Evolutionary conservation across 768 basidiomycete genomes (phyloP).

Genomic region (Rubroboletus pulcherrimus): DNA sequence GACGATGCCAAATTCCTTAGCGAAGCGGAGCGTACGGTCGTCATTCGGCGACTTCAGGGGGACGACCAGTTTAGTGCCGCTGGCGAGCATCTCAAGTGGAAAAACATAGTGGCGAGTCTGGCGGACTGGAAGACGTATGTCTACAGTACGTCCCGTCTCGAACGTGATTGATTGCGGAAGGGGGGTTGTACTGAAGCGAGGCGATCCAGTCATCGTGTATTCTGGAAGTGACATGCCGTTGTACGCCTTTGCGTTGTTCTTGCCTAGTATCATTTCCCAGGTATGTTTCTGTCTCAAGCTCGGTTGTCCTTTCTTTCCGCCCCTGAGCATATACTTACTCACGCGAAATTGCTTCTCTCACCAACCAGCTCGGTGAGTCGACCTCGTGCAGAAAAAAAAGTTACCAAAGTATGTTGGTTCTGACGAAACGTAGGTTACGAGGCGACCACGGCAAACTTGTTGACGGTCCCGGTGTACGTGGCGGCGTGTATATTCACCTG

Average conservation of each 20-base stretch:
- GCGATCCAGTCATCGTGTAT: conserved; percentile 49
- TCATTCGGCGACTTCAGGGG: conserved; percentile 60
- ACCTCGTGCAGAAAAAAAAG: neutral
- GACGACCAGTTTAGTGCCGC: conserved; percentile 73
- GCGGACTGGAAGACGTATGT: conserved; percentile 76
- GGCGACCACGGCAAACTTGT: conserved; percentile 70
- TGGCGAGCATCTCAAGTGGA: conserved; percentile 57
- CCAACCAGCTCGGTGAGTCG: conserved; percentile 38
- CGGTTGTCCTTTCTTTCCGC: neutral
- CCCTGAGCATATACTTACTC: neutral
- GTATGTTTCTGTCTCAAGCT: conserved; percentile 32
- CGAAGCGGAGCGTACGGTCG: conserved; percentile 64
- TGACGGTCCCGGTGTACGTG: conserved; percentile 75
- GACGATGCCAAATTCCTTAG: conserved; percentile 75
- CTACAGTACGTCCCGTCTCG: conserved; percentile 7
- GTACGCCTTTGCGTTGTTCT: conserved; percentile 75
- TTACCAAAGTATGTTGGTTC: neutral
- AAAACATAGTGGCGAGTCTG: conserved; percentile 56
- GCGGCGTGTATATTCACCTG: conserved; percentile 67
- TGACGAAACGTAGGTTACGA: conserved; percentile 44
- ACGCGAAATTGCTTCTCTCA: neutral
- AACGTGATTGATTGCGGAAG: neutral
- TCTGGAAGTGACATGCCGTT: conserved; percentile 59
- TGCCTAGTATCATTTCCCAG: conserved; percentile 74
- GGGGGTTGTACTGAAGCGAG: neutral